A percentile compares a stretch with the other conserved stretches of the same genome.
phyloP scores from a whole-genome alignment of 176 grass and related monocot species.

The Phoenix roebelenii region DNA sequence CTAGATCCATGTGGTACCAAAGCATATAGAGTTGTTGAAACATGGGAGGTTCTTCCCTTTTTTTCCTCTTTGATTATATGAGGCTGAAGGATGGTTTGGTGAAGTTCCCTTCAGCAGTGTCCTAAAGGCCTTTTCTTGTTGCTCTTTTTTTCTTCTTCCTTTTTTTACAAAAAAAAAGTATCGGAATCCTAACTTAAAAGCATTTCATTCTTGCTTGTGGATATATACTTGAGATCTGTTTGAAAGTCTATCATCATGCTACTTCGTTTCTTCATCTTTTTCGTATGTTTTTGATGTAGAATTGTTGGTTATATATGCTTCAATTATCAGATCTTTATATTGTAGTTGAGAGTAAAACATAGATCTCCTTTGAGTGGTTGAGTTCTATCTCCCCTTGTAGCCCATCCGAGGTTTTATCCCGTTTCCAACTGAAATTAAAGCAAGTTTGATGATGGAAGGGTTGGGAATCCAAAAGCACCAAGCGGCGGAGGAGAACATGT shows the following conservation, averaged over 20 bases:
- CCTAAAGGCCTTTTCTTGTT: no score
- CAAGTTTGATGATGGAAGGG: background rate
- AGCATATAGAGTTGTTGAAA: background rate
- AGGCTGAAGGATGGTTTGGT: background rate
- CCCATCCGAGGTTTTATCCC: background rate
- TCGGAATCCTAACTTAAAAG: no score
- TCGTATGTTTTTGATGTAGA: background rate
- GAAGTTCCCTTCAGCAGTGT: background rate
- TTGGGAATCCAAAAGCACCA: constrained; percentile 1
- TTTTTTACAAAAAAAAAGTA: background rate
- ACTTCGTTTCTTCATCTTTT: no score
- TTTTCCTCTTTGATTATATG: background rate
- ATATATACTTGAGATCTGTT: no score
- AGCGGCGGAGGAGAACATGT: background rate
- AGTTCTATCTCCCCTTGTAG: background rate
- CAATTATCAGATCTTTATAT: background rate
- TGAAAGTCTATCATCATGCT: no score
- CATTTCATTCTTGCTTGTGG: no score
- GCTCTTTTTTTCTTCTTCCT: background rate
- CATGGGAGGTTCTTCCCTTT: background rate
- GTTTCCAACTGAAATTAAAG: background rate
- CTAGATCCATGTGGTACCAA: background rate
- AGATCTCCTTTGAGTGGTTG: no score
- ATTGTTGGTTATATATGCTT: background rate
- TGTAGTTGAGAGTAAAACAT: background rate